Evolutionary conservation across 805 yeast species (phyloP), one percentile per base, ranked within the genome.

Genomic region (Kodamaea leandrae): DNA sequence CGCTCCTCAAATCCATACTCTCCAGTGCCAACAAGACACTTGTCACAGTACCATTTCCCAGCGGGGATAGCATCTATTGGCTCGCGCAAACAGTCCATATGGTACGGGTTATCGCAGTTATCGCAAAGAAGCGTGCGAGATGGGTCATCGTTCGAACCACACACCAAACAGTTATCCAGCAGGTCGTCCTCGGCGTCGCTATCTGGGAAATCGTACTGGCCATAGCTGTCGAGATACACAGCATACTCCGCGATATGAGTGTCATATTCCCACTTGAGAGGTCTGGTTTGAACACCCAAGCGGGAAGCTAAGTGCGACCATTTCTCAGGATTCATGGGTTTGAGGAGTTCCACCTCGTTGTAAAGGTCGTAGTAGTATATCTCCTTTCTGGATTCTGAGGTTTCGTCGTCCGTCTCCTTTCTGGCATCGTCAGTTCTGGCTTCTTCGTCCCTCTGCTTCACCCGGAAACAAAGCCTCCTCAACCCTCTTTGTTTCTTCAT

Each of bases 1-100:
- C 61, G 61, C 48, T 85, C 93, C 48, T 84, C 90, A 58, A 91
- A 90, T 0, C 95, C 96, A 54, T 87, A 90, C 48, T 81, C 89
- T 1, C 93, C 91, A 29, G 86, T 83, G 0, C 96, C 96, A 10
- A 84, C 70, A n/a, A 90, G 66, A 60, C 98, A 90, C 42, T 75
- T 76, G 37, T 83, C 83, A 59, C 98, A 90, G 54, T 74, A 82
- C 96, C 96, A 90, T 13, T 70, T 74, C 8, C 76, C 77, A 18
- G 67, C 55, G 0, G 90, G 89, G 2, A 82, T 63, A 2, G 53
- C 52, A 1, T 60, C 54, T 17, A 83, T 49, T 1, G 80, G 80
- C 2, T 83, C 83, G 10, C 61, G 62, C n/a, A 88, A 63, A 55
- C 96, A 88, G 28, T 65, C 62, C 61, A 71, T 68, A 58, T 90